These are phyloP conservation scores for Melampsora americana DNA, from an alignment of 1,284 basidiomycete species.

Conservation along the genomic window DNA sequence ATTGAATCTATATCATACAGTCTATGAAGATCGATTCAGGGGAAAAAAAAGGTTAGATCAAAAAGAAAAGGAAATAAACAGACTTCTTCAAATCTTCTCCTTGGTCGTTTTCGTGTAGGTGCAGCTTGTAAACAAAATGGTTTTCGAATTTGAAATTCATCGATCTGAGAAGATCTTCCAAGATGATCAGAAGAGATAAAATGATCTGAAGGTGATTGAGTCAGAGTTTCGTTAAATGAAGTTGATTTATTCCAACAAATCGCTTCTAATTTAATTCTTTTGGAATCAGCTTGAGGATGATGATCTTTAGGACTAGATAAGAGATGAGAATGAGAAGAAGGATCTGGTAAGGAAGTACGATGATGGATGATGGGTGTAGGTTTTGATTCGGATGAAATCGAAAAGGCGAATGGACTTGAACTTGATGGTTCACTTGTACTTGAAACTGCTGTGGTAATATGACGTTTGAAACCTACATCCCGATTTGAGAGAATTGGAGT, in stretches of 20 bases:
- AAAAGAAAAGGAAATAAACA: neutral
- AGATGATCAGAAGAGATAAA: neutral
- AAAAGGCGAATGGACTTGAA: neutral
- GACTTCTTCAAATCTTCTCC: constrained; percentile 74
- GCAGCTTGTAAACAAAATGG: constrained; percentile 20
- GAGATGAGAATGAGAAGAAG: neutral
- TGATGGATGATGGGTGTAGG: neutral
- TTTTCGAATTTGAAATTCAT: too few species aligned
- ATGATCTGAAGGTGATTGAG: neutral
- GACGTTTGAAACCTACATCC: neutral
- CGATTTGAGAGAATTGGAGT: neutral
- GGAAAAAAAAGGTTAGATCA: too few species aligned
- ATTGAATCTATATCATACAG: too few species aligned
- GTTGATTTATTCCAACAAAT: neutral
- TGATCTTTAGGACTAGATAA: neutral
- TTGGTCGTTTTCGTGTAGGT: constrained; percentile 68
- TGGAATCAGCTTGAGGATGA: neutral
- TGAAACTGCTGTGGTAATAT: neutral
- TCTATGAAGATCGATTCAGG: too few species aligned
- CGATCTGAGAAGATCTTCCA: too few species aligned
- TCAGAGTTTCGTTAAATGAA: neutral
- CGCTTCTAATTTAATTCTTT: too few species aligned
- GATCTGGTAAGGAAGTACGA: neutral
- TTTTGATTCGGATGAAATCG: neutral
- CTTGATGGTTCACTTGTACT: neutral